These are phyloP conservation scores for Cynara cardunculus DNA, from an alignment of 129 eudicot species.

Conservation along the genomic window DNA sequence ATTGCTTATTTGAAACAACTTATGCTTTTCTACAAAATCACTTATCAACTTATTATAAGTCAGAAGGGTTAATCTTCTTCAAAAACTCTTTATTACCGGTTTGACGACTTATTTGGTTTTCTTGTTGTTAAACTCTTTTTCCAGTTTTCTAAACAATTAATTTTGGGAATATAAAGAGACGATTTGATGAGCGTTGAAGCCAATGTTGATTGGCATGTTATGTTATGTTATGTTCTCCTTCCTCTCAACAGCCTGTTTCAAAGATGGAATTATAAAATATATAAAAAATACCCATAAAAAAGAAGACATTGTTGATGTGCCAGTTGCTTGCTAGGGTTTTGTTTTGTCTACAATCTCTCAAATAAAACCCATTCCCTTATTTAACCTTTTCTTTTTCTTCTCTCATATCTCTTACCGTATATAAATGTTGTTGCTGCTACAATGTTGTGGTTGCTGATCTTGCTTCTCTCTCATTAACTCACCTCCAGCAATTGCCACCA, in stretches of 20 bases:
- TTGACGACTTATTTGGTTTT: not conserved
- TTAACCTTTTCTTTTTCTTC: not conserved
- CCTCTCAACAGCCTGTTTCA: constrained; percentile 5
- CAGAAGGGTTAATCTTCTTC: too few species aligned
- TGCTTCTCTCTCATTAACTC: not conserved
- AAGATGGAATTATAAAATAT: not conserved
- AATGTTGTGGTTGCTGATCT: constrained; percentile 7
- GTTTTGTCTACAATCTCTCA: constrained; percentile 9
- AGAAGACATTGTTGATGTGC: constrained; percentile 4
- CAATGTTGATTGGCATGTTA: not conserved
- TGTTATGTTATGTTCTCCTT: not conserved
- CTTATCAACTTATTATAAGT: too few species aligned
- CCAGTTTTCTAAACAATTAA: not conserved
- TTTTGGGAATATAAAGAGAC: not conserved
- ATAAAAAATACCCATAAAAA: not conserved
- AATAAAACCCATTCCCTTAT: not conserved
- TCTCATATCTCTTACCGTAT: constrained; percentile 8
- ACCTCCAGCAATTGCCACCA: not conserved
- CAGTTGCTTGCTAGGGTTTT: constrained; percentile 14
- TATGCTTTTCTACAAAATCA: too few species aligned
- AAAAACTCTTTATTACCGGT: too few species aligned
- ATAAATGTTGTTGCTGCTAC: constrained; percentile 9
- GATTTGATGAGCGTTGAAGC: constrained; percentile 2
- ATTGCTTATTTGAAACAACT: too few species aligned
- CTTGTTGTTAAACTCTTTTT: not conserved